Evolutionary conservation across 2,329 filamentous ascomycete species (phyloP), one percentile per base, ranked within the genome.

Genomic region (Pleomassaria siparia): DNA sequence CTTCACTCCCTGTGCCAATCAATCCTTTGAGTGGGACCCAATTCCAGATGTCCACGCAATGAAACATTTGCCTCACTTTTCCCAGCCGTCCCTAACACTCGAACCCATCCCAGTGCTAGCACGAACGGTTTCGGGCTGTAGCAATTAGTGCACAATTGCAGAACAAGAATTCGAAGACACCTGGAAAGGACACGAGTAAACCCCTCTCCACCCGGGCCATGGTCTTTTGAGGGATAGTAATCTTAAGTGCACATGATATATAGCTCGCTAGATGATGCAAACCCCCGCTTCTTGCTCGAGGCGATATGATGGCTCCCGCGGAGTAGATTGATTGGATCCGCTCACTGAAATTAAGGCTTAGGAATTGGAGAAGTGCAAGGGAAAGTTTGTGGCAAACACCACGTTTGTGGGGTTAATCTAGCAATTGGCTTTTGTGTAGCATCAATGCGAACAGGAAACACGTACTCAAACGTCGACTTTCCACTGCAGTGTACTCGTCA

Each of bases 211-310:
- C 50, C 47, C 33, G 46, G 53, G 24, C 55, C 50, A 49, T 49
- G 36, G 43, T 53, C 49, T 33, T 43, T 54, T 49, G 35, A 40
- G 52, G 50, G 30, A 47, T 50, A 53, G 44, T 46, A 44, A 50
- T 25, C 47, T 58, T 55, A 55, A 54, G 47, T 53, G 41, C 20
- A 40, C 37, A 13, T 40, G 37, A 28, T 40, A 40, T 40, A 26
- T 29, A 20, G 10, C 37, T 18, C 25, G 22, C 5, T 28, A 25
- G 5, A 29, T 32, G 29, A 15, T 13, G 29, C 5, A 32, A 13
- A 37, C 40, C 44, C 35, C 25, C 44, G 37, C 44, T 41, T 33
- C 11, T 29, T 21, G n/a, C 13, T 21, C 35, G 35, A 40, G 35
- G 25, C 33, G 30, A 46, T 12, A 35, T 24, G 26, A 43, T 12